Percentiles rank a stretch among this genome's conserved stretches.
Conservation (phyloP, 768 basidiomycete species). For the Phlebiopsis flavidoalba region DNA sequence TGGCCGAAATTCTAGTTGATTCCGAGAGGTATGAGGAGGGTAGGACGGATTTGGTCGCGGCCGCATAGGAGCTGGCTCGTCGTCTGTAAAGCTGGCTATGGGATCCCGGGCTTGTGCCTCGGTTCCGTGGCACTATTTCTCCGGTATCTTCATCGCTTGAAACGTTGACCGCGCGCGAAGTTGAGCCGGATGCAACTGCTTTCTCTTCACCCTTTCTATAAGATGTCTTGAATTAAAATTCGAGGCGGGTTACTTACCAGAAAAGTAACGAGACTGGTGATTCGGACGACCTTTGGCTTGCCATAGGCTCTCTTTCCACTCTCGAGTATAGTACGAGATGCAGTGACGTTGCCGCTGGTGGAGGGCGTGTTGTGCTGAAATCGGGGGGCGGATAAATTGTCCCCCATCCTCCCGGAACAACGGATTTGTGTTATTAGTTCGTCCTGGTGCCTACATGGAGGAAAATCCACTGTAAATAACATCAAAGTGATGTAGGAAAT, state of each 20-base stretch:
- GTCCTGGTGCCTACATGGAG: not conserved
- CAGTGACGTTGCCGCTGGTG: not conserved
- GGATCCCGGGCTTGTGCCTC: not conserved
- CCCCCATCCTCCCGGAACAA: not conserved
- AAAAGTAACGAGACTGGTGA: not conserved
- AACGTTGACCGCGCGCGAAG: no score
- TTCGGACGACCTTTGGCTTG: not conserved
- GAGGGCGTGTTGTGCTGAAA: no score
- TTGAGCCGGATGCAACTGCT: not conserved
- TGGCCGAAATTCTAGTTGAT: not conserved
- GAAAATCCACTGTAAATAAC: not conserved
- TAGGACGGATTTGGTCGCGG: not conserved
- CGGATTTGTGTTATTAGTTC: not conserved
- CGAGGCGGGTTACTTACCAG: not conserved
- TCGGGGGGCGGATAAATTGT: not conserved
- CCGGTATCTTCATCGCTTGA: slow-evolving; percentile 1
- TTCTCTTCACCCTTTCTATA: not conserved
- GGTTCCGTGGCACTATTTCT: not conserved
- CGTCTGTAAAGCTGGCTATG: not conserved
- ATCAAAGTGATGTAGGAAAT: not conserved
- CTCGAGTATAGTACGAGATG: not conserved
- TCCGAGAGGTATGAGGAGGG: not conserved
- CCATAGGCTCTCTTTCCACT: not conserved
- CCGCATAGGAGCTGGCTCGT: not conserved
- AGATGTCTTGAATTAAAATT: no score